Evolutionary conservation across 2,329 filamentous ascomycete species (phyloP).

Genomic region (Colletotrichum abscissum): DNA sequence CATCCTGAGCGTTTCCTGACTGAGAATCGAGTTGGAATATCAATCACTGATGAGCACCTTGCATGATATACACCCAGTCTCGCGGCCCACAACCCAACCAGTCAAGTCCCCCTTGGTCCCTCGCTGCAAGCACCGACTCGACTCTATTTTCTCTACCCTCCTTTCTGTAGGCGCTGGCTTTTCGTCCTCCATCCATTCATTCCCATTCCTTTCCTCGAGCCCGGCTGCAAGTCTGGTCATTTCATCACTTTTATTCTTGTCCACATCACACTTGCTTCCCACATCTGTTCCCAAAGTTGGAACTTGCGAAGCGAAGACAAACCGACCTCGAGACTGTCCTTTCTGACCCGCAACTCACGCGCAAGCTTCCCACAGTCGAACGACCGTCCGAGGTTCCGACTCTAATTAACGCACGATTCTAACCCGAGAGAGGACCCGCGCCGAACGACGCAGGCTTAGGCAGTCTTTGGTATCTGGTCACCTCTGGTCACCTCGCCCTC

Average conservation of each 20-base stretch:
- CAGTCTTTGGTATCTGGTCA: constrained; percentile 25
- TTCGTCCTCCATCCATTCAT: constrained; percentile 42
- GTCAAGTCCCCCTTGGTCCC: constrained; percentile 29
- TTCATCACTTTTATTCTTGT: constrained; percentile 30
- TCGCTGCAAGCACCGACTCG: constrained; percentile 25
- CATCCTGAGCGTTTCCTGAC: constrained; percentile 34
- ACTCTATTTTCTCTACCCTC: constrained; percentile 36
- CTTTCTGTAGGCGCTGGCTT: constrained; percentile 42
- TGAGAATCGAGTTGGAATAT: constrained; percentile 30
- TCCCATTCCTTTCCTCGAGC: constrained; percentile 33
- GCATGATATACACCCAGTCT: constrained; percentile 38
- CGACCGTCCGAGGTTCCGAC: constrained; percentile 26
- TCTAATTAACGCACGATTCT: constrained; percentile 34
- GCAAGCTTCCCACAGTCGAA: constrained; percentile 28
- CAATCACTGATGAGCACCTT: constrained; percentile 36
- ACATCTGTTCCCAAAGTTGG: neutral
- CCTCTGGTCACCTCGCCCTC: neutral
- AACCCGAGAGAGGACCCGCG: constrained; percentile 19
- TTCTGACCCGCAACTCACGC: constrained; percentile 29
- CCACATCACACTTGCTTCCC: constrained; percentile 10
- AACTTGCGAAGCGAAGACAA: constrained; percentile 17
- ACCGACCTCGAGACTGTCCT: constrained; percentile 23
- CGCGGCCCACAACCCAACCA: constrained; percentile 35
- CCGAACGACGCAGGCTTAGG: constrained; percentile 28
- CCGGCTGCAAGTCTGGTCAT: constrained; percentile 36